These are phyloP conservation scores for Xylaria longipes DNA, from an alignment of 495 filamentous ascomycete genomes.

Conservation along the genomic window DNA sequence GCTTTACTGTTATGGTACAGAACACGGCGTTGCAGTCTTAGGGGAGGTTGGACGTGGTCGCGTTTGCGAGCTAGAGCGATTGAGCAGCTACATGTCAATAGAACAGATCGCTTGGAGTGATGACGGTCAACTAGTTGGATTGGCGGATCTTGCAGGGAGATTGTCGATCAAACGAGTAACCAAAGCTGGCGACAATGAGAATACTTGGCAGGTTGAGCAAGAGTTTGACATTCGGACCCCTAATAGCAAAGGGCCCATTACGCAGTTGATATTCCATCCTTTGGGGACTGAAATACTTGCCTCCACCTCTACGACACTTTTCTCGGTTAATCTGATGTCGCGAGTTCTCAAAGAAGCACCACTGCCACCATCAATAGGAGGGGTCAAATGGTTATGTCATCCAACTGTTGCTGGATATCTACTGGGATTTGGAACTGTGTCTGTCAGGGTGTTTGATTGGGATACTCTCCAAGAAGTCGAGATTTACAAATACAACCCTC, in stretches of 20 bases:
- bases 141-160: constrained; percentile 22
- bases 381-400: background rate
- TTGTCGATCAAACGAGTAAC: constrained; percentile 21
- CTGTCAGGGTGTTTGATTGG: background rate
- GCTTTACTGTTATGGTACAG: constrained; percentile 33
- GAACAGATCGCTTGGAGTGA: constrained; percentile 23
- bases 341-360: background rate
- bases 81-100: constrained; percentile 20
- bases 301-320: background rate
- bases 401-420: background rate
- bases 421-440: background rate
- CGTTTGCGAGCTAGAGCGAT: constrained; percentile 17
- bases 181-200: background rate
- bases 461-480: background rate
- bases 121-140: constrained; percentile 24
- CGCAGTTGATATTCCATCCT: constrained; percentile 2
- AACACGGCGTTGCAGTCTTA: constrained; percentile 28
- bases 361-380: background rate
- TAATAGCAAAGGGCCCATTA: background rate
- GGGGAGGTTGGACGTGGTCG: constrained; percentile 15
- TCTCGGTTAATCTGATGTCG: background rate
- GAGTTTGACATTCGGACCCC: constrained; percentile 20
- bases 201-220: constrained; percentile 22
- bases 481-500: background rate
- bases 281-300: background rate